Evolutionary conservation across 2,329 filamentous ascomycete species (phyloP).

Genomic region (Beauveria caledonica): DNA sequence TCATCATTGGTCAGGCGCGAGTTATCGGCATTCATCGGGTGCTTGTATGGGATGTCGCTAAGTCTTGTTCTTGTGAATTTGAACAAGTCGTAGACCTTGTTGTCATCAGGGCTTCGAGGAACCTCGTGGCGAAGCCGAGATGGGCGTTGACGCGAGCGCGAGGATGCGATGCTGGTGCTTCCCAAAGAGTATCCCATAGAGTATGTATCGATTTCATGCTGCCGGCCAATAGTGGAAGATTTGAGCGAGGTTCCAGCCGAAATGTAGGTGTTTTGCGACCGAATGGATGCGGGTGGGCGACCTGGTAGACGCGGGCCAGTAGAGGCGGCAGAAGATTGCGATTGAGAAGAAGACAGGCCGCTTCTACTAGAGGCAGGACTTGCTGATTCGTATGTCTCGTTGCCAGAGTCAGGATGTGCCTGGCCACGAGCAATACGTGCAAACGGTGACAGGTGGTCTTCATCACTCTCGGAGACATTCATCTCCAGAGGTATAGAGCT

Average conservation of each 20-base stretch:
- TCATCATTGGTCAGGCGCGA: slow-evolving; percentile 64
- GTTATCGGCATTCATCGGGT: slow-evolving; percentile 51
- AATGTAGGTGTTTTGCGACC: slow-evolving; percentile 59
- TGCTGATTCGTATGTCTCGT: slow-evolving; percentile 52
- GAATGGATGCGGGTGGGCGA: slow-evolving; percentile 40
- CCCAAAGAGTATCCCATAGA: slow-evolving; percentile 38
- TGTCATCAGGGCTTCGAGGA: slow-evolving; percentile 60
- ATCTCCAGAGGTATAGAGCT: slow-evolving; percentile 48
- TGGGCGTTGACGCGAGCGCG: slow-evolving; percentile 38
- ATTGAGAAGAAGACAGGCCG: slow-evolving; percentile 47
- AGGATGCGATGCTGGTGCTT: slow-evolving; percentile 37
- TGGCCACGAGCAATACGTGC: slow-evolving; percentile 67
- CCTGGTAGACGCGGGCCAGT: slow-evolving; percentile 44
- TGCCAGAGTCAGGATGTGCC: slow-evolving; percentile 44
- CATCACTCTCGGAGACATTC: slow-evolving; percentile 63
- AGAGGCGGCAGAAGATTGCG: slow-evolving; percentile 36
- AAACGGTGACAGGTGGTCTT: slow-evolving; percentile 67
- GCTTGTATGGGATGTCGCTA: slow-evolving; percentile 73
- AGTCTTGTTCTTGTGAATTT: slow-evolving; percentile 75
- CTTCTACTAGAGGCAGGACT: slow-evolving; percentile 60
- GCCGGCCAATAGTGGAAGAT: slow-evolving; percentile 23
- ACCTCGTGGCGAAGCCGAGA: slow-evolving; percentile 77
- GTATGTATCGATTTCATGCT: slow-evolving; percentile 40
- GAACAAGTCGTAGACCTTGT: slow-evolving; percentile 69
- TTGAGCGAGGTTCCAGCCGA: slow-evolving; percentile 50